Evolutionary conservation across 208 protist genomes (phyloP), one percentile per base, ranked within the genome.

Genomic region (Trypanosoma melophagium): DNA sequence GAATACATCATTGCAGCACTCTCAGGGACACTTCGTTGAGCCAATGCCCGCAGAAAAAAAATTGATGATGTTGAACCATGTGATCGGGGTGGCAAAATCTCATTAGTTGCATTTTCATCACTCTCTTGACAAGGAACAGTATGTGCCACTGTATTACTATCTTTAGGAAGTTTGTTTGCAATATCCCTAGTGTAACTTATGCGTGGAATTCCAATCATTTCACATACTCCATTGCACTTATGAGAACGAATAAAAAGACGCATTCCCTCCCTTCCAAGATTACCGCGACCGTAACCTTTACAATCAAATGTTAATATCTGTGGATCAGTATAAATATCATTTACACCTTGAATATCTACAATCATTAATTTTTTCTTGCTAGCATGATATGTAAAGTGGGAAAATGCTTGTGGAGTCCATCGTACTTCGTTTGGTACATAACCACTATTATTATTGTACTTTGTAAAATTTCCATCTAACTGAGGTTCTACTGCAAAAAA

Each of bases 381-480:
- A 45, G 78, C 79, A 51, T 84, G 64, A 58, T 90, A 93, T n/a
- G 90, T 95, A 73, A 94, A 97, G 72, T 97, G 93, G 7, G 89
- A 93, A 70, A 97, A 96, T 41, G 93, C 87, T 78, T 96, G 89
- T 25, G 92, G 88, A 13, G 89, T 97, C 81, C 83, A 90, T 14
- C 88, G 81, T 21, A 79, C 76, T 51, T 89, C 79, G 16, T 77
- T 70, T 10, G 78, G 71, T 59, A 92, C 79, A 71, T 89, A 95
- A 63, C 90, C 92, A 68, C 68, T 80, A 82, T 97, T 97, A 76
- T 96, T 95, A 74, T 95, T 96, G 85, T 97, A 88, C 76, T 97
- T 97, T n/a, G 61, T 61, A 62, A 92, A 97, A 25, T 69, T 81
- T 25, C 92, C 92, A 12, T 76, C 78, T 53, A 96, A 72, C 52